Conservation (phyloP, 768 basidiomycete species). For the Thelephora aurantiotincta region DNA sequence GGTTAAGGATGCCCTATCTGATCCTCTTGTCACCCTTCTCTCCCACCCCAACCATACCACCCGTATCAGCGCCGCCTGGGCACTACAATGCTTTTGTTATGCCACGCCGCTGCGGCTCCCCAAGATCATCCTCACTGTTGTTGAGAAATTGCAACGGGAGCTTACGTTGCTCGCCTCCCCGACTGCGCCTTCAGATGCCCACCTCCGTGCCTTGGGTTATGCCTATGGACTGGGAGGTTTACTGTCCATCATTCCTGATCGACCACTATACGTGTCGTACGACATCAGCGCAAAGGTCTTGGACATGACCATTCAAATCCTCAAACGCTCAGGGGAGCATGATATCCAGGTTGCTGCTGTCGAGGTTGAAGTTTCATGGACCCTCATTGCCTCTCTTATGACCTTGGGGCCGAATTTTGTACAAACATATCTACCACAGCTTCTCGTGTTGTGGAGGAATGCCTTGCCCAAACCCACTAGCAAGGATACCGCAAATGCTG, state of each 20-base stretch:
- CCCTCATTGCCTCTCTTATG: slow-evolving; percentile 80
- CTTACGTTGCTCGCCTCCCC: slow-evolving; percentile 60
- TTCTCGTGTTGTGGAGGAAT: slow-evolving; percentile 94
- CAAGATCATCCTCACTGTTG: slow-evolving; percentile 59
- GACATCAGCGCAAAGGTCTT: slow-evolving; percentile 85
- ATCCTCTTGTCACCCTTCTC: slow-evolving; percentile 74
- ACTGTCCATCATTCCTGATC: slow-evolving; percentile 71
- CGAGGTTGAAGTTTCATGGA: slow-evolving; percentile 94
- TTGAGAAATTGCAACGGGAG: slow-evolving; percentile 78
- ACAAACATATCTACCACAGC: slow-evolving; percentile 81
- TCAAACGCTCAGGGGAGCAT: slow-evolving; percentile 87
- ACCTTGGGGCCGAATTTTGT: slow-evolving; percentile 89
- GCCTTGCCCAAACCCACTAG: slow-evolving; percentile 89
- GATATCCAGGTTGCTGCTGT: slow-evolving; percentile 68
- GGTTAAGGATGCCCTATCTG: slow-evolving; percentile 57
- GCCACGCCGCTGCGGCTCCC: slow-evolving; percentile 79
- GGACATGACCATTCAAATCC: slow-evolving; percentile 78
- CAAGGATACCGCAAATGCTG: slow-evolving; percentile 55
- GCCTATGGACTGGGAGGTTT: slow-evolving; percentile 84
- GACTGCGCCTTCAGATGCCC: slow-evolving; percentile 54
- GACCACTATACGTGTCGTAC: slow-evolving; percentile 89
- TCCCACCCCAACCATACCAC: slow-evolving; percentile 80
- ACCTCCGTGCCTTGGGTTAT: slow-evolving; percentile 66
- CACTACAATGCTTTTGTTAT: slow-evolving; percentile 81
- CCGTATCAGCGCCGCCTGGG: slow-evolving; percentile 79